Conservation (phyloP, 257 asterid species). For the Salvia splendens region DNA sequence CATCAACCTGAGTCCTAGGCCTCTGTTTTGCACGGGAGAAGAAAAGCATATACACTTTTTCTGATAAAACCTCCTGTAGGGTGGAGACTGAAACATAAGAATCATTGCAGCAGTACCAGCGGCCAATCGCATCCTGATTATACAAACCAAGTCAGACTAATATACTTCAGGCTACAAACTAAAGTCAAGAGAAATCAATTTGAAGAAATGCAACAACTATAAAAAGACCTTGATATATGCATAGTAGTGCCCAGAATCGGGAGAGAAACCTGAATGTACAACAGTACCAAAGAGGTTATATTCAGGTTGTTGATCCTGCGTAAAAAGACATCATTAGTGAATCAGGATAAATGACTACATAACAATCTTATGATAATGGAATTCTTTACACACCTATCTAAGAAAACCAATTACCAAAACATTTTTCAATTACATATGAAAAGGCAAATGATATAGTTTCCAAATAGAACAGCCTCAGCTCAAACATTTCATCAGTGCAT, state of each 20-base stretch:
- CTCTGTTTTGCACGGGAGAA: conserved; percentile 87
- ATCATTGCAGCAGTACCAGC: conserved; percentile 98
- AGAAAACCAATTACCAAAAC: conserved; percentile 7
- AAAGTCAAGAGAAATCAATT: conserved; percentile 4
- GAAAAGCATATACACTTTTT: conserved; percentile 89
- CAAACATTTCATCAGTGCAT: background rate
- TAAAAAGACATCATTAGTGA: conserved; percentile 28
- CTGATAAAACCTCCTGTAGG: conserved; percentile 86
- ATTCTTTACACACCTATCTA: conserved; percentile 5
- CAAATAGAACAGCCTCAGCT: conserved; percentile 13
- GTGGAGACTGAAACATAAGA: conserved; percentile 70
- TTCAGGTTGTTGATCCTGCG: conserved; percentile 87
- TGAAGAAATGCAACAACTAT: conserved; percentile 17
- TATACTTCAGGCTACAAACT: conserved; percentile 7
- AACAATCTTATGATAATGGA: conserved; percentile 5
- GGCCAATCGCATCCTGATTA: conserved; percentile 80
- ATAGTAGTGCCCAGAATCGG: conserved; percentile 98
- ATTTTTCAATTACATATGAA: conserved; percentile 14
- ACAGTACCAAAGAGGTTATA: conserved; percentile 90
- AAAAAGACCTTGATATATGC: conserved; percentile 86
- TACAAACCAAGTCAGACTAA: conserved; percentile 30
- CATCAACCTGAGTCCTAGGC: conserved; percentile 52
- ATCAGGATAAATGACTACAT: conserved; percentile 18
- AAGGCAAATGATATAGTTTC: conserved; percentile 7
- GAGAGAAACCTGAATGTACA: conserved; percentile 95